Evolutionary conservation across 345 rosid species (phyloP).

Genomic region (Citrus maxima): DNA sequence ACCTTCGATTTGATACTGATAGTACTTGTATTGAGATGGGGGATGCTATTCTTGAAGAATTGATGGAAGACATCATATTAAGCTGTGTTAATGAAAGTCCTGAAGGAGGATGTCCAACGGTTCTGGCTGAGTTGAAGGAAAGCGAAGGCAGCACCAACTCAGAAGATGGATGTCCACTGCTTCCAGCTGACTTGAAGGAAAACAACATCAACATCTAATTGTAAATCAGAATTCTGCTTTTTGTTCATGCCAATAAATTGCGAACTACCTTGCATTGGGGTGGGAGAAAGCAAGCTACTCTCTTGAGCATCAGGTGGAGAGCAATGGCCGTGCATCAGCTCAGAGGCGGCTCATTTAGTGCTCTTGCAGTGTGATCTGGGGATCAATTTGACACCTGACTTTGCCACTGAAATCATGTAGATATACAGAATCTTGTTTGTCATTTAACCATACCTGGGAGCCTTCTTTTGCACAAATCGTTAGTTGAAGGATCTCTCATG

Average conservation of each 20-base stretch:
- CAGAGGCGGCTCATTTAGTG: not conserved
- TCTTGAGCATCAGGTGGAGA: not conserved
- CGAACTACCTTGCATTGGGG: not conserved
- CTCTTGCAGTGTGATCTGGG: not conserved
- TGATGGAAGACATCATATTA: conserved; percentile 50
- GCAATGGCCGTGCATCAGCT: not conserved
- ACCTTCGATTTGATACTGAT: conserved; percentile 44
- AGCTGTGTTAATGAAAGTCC: conserved; percentile 27
- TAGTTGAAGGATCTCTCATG: not conserved
- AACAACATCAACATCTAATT: conserved; percentile 21
- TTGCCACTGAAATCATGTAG: conserved; percentile 11
- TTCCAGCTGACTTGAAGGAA: conserved; percentile 28
- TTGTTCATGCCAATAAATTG: conserved; percentile 10
- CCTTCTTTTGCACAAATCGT: conserved; percentile 6
- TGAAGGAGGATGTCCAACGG: conserved; percentile 16
- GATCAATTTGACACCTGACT: not conserved
- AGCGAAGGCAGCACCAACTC: conserved; percentile 22
- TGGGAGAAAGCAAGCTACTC: not conserved
- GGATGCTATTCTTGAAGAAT: conserved; percentile 55
- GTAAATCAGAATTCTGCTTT: conserved; percentile 5
- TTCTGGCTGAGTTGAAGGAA: conserved; percentile 31
- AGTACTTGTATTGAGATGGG: conserved; percentile 44
- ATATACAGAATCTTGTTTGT: conserved; percentile 3
- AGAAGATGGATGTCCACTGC: conserved; percentile 14
- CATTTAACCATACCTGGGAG: conserved; percentile 2